These are phyloP conservation scores for Penicillium sp. DNA, from an alignment of 2,329 filamentous ascomycete genomes.

Conservation along the genomic window DNA sequence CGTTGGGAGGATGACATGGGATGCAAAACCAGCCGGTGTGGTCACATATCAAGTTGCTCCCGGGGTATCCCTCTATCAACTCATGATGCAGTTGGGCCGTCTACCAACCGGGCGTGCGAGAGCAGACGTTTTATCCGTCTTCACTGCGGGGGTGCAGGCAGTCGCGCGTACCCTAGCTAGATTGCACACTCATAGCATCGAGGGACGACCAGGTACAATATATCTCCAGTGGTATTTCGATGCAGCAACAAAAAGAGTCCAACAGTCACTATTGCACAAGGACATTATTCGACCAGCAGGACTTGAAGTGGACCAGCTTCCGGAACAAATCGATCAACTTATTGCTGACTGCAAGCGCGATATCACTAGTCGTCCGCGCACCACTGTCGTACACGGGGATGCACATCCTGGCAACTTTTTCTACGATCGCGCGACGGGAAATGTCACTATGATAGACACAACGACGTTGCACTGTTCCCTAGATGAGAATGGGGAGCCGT, in stretches of 20 bases:
- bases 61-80: not conserved
- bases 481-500: not conserved
- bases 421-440: not conserved
- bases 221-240: constrained; percentile 2
- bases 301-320: not conserved
- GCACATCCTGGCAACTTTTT: constrained; percentile 3
- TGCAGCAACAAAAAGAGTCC: not conserved
- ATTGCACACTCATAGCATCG: not conserved
- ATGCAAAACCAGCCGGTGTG: not conserved
- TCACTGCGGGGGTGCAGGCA: not conserved
- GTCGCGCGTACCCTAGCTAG: not conserved
- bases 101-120: not conserved
- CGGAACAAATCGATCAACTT: not conserved
- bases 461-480: constrained; percentile 1
- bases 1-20: not conserved
- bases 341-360: not conserved
- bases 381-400: not conserved
- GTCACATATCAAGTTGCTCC: constrained; percentile 2
- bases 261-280: not conserved
- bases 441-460: constrained; percentile 2
- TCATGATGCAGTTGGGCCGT: constrained; percentile 1
- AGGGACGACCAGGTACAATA: not conserved
- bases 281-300: not conserved
- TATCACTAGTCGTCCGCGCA: not conserved
- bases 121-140: not conserved